Base-by-base conservation (phyloP, 306 rosid genomes). In the Sechiopsis laciniata region DNA sequence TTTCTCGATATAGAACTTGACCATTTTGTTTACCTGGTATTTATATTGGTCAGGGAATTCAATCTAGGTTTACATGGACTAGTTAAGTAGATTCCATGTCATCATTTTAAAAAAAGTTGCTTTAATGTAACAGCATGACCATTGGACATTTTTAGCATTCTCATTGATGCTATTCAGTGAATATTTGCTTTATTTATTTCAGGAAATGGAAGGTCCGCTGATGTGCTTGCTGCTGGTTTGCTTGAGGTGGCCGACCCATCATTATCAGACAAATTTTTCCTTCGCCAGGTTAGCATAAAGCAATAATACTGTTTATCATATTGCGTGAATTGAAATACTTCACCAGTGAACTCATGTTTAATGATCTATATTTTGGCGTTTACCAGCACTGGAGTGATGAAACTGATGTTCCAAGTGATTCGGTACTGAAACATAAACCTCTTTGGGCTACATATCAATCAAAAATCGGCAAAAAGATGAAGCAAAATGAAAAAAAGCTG, bases 171-270 rank as follows among this genome's bases (percentile, higher is more conserved):
- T 8, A 46, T 48, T 46, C 42, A 48, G 14, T 70, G 74, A 70
- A 52, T 51, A 70, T 8, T 52, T 51, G 60, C 48, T 51, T 8
- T 13, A 57, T 77, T 68, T 71, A 76, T 76, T 78, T 69, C 84
- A 94, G 99, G 99, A 91, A 81, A 94, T 91, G 99, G 97, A 94
- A 95, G 84, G 67, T 89, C 99, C 67, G 90, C 95, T 24, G 99
- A 94, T 77, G 88, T 94, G 72, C 97, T 94, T 76, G 94, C 99
- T 83, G 95, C 97, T 71, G 99, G 99, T 76, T 90, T 94, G 86
- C 99, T 94, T 87, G 99, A 94, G 84, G 79, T 91, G 85, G 90
- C 99, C 74, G 95, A 94, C 76, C 96, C 97, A 76, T 86, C 96
- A 76, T 89, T 94, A 84, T 94, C 99, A 54, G 87, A 82, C 79